These are phyloP conservation scores for Gryganskiella cystojenkinii DNA, from an alignment of 192 early-diverging fungal genomes.

Conservation along the genomic window DNA sequence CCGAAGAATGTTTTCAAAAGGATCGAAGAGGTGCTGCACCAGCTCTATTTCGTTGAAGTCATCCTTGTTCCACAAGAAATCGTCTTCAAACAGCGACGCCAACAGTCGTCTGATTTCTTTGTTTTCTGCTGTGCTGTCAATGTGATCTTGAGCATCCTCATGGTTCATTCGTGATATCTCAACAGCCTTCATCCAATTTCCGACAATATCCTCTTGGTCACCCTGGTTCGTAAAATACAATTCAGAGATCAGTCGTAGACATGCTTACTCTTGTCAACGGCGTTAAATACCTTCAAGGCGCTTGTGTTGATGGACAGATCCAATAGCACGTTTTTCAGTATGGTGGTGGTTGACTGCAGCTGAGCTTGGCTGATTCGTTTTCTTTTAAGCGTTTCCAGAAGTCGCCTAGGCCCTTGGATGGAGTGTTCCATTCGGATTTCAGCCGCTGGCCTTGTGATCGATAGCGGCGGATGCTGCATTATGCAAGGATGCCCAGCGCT, in stretches of 20 bases:
- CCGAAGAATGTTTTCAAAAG: constrained; percentile 23
- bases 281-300: constrained; percentile 13
- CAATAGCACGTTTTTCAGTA: background rate
- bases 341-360: constrained; percentile 2
- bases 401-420: constrained; percentile 5
- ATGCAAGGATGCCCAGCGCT: background rate
- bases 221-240: constrained; percentile 4
- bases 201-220: constrained; percentile 17
- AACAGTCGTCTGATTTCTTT: constrained; percentile 18
- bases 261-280: constrained; percentile 19
- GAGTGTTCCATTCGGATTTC: constrained; percentile 13
- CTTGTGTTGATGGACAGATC: constrained; percentile 5
- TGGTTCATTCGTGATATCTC: constrained; percentile 13
- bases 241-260: background rate
- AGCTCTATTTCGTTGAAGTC: constrained; percentile 18
- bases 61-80: constrained; percentile 9
- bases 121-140: constrained; percentile 13
- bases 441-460: background rate
- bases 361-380: constrained; percentile 12
- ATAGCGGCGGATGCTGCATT: background rate
- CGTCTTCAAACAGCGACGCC: constrained; percentile 21
- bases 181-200: constrained; percentile 18
- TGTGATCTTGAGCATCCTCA: constrained; percentile 6
- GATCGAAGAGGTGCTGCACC: constrained; percentile 12
- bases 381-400: constrained; percentile 15